Percentiles rank a stretch among this genome's conserved stretches.
phyloP scores from a whole-genome alignment of 331 rosid genomes.

The Cydonia oblonga region DNA sequence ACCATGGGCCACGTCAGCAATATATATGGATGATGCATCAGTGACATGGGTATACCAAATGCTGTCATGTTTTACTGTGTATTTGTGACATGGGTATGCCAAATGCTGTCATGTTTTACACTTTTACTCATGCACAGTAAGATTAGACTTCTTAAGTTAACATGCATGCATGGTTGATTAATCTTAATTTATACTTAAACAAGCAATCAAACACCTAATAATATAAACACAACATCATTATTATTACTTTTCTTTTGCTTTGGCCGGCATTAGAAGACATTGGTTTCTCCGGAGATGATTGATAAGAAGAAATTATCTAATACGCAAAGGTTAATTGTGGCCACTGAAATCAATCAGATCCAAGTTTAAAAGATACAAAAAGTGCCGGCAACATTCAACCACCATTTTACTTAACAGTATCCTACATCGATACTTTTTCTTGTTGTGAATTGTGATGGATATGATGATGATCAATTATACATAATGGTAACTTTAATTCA shows the following conservation, averaged over 20 bases:
- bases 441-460: constrained; percentile 24
- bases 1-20: neutral
- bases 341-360: neutral
- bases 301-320: neutral
- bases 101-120: neutral
- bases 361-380: neutral
- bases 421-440: neutral
- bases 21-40: neutral
- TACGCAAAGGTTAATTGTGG: neutral
- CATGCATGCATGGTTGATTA: constrained; percentile 1
- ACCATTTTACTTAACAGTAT: constrained; percentile 24
- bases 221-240: constrained; percentile 4
- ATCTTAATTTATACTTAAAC: constrained; percentile 3
- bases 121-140: neutral
- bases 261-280: constrained; percentile 4
- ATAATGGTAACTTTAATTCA: constrained; percentile 14
- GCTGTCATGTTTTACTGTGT: neutral
- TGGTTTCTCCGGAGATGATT: neutral
- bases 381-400: constrained; percentile 20
- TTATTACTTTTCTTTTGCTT: neutral
- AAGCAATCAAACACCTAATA: constrained; percentile 26
- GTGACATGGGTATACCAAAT: neutral
- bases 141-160: neutral
- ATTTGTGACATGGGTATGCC: neutral
- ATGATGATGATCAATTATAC: constrained; percentile 15